Base-by-base conservation (phyloP, 441 rosid genomes). In the Bruguiera hainesii region DNA sequence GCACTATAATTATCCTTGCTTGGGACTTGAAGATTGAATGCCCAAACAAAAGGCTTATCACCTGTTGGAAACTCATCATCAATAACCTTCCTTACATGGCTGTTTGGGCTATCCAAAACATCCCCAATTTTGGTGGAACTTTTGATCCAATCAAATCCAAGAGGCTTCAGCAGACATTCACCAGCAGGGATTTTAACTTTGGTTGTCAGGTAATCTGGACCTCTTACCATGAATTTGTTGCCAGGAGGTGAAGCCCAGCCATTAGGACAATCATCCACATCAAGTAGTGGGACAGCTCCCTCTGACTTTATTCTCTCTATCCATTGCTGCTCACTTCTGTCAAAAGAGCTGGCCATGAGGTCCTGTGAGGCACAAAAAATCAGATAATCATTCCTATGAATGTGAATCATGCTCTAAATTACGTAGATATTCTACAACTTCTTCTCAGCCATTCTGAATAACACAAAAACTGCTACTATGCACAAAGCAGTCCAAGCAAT, bases 141-240 rank as follows among this genome's bases (percentile, higher is more conserved):
- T 81, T 84, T 91, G 25, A 94, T 73, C 98, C 97, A 94, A 61
- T 94, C 98, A 50, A 94, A 94, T 30, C 90, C 98, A 0, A 89
- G 73, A 78, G 96, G 96, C 77, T 79, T 84, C 60, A 94, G 78
- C 75, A 88, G 89, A 80, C 76, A 93, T 49, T 81, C 86, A 8
- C 83, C 85, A 35, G 86, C 97, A 6, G 87, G 92, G 69, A 89
- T 77, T 82, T 94, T 94, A 68, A 83, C 84, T 72, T 79, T 84
- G 71, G 77, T 88, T 57, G 86, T 82, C 58, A 94, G 65, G 75
- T 94, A 94, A 1, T 83, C 80, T 37, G 97, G 96, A 63, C 98
- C 97, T 78, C 98, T 82, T 33, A 91, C 92, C 96, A 85, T 82
- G 71, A 94, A 94, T 15, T 52, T 75, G 50, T 84, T 76, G 13